Evolutionary conservation across 2,329 filamentous ascomycete species (phyloP).

Genomic region (Penicillium verrucosum): DNA sequence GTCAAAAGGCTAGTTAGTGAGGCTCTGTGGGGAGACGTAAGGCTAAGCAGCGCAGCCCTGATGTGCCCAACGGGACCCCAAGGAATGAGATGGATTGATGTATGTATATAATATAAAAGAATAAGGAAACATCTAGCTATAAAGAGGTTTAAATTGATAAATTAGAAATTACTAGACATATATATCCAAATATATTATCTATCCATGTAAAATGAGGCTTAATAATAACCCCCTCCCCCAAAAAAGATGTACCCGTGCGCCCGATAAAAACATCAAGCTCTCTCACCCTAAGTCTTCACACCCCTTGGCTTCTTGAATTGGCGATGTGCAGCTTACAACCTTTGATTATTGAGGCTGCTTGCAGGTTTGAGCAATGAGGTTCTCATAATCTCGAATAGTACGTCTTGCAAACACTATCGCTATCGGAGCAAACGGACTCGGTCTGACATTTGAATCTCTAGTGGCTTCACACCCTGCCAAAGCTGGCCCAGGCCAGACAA

Average conservation of each 20-base stretch:
- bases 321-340: constrained; percentile 1
- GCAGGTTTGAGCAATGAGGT: constrained; percentile 4
- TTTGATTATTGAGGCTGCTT: neutral
- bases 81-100: neutral
- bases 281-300: neutral
- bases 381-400: constrained; percentile 3
- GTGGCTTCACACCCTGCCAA: constrained; percentile 41
- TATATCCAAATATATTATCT: neutral
- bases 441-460: constrained; percentile 14
- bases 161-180: neutral
- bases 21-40: neutral
- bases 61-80: neutral
- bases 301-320: constrained; percentile 3
- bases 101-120: neutral
- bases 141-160: neutral
- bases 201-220: constrained; percentile 1
- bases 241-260: constrained; percentile 7
- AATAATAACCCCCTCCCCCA: constrained; percentile 2
- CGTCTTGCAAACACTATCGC: neutral
- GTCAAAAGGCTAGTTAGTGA: neutral
- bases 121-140: neutral
- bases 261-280: constrained; percentile 11
- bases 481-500: constrained; percentile 38
- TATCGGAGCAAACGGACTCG: constrained; percentile 6
- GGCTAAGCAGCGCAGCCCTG: neutral